phyloP scores from a whole-genome alignment of 1,139 yeast species.

The Pichia sp. region DNA sequence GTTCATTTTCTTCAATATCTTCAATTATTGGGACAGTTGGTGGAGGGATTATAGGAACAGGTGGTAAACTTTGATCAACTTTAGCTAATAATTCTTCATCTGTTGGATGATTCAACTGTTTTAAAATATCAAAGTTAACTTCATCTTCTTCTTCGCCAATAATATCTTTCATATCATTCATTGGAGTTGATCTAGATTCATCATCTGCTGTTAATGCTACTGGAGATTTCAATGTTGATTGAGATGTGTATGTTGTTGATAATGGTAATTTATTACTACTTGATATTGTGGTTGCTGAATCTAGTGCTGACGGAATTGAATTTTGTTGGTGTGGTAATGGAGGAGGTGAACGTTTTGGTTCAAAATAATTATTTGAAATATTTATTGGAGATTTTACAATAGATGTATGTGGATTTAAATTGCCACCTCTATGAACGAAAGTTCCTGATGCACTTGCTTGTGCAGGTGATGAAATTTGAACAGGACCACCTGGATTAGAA shows the following conservation, averaged over 20 bases:
- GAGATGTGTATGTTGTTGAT: not conserved
- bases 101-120: conserved; percentile 1
- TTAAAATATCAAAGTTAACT: conserved; percentile 3
- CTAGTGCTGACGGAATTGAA: conserved; percentile 5
- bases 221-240: conserved; percentile 7
- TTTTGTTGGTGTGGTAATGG: conserved; percentile 5
- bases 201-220: not conserved
- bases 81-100: conserved; percentile 8
- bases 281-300: not conserved
- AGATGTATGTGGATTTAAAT: not conserved
- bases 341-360: conserved; percentile 14
- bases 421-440: too few relatives aligned
- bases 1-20: conserved; percentile 6
- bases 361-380: not conserved
- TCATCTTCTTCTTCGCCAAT: conserved; percentile 11
- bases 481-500: conserved; percentile 18
- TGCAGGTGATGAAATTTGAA: conserved; percentile 21
- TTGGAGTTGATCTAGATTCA: not conserved
- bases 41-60: conserved; percentile 22
- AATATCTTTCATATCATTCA: conserved; percentile 5
- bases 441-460: conserved; percentile 11
- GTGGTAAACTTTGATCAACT: conserved; percentile 16
- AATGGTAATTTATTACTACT: not conserved
- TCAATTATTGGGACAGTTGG: conserved; percentile 18
- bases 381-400: not conserved